Evolutionary conservation across 2,329 filamentous ascomycete species (phyloP).

Genomic region (Colletotrichum shisoi): DNA sequence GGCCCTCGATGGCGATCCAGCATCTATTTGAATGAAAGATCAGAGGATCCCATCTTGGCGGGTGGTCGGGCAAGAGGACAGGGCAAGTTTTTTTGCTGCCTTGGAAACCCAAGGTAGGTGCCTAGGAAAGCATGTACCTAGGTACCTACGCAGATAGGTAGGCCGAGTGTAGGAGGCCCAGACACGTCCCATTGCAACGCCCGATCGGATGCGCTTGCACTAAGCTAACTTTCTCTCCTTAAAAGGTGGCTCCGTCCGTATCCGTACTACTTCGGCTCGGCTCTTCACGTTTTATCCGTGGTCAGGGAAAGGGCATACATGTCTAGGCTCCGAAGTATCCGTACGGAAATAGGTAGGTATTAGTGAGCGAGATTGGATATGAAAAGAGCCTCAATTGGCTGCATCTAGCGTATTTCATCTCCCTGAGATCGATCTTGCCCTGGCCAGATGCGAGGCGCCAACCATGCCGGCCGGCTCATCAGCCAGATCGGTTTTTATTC

Average conservation of each 20-base stretch:
- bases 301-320: not conserved
- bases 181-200: conserved; percentile 22
- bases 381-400: conserved; percentile 8
- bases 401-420: not conserved
- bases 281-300: conserved; percentile 1
- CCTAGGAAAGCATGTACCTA: too few relatives aligned
- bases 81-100: not conserved
- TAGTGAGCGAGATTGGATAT: not conserved
- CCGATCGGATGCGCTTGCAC: conserved; percentile 32
- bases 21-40: not conserved
- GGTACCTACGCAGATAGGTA: too few relatives aligned
- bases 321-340: too few relatives aligned
- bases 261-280: conserved; percentile 28
- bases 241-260: conserved; percentile 25
- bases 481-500: not conserved
- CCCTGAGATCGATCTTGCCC: not conserved
- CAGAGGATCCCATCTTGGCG: conserved; percentile 19
- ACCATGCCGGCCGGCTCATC: not conserved
- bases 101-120: not conserved
- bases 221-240: conserved; percentile 13
- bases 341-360: not conserved
- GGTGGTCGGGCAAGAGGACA: not conserved
- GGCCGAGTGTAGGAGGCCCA: not conserved
- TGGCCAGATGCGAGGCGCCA: conserved; percentile 2
- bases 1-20: not conserved